Conservation (phyloP, 2,329 filamentous ascomycete genomes). For the Incumbomyces delicatus region DNA sequence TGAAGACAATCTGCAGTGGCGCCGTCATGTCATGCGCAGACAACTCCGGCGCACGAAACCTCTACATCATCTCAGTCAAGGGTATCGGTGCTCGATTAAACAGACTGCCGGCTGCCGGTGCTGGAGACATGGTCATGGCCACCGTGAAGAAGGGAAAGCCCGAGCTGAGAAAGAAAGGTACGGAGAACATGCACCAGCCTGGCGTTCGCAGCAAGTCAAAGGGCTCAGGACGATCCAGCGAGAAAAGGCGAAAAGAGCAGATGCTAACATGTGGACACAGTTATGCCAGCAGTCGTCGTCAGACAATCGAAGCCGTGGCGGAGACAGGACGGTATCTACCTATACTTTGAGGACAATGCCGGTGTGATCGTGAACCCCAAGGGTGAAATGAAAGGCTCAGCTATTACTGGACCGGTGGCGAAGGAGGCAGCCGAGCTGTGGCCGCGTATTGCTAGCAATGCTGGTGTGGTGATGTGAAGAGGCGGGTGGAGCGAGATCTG, state of each 20-base stretch:
- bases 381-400: conserved; percentile 99
- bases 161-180: conserved; percentile 90
- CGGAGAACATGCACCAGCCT: background rate
- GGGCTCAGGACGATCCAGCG: background rate
- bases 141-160: conserved; percentile 99
- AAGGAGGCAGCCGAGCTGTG: conserved; percentile 99
- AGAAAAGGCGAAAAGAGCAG: background rate
- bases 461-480: conserved; percentile 97
- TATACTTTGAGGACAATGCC: conserved; percentile 99
- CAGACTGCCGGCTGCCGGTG: conserved; percentile 91
- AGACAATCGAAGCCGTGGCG: conserved; percentile 99
- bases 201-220: background rate
- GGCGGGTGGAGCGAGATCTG: background rate
- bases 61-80: conserved; percentile 99
- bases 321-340: conserved; percentile 94
- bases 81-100: conserved; percentile 96
- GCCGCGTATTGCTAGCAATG: conserved; percentile 99
- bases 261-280: conserved; percentile 27
- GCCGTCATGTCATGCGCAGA: conserved; percentile 99
- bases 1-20: conserved; percentile 50
- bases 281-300: conserved; percentile 98
- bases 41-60: conserved; percentile 96
- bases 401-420: conserved; percentile 97
- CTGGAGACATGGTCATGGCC: conserved; percentile 99
- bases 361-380: conserved; percentile 99